Percentiles rank a stretch among this genome's conserved stretches.
These are phyloP conservation scores for Emmonsiellopsis sp. DNA, from an alignment of 2,329 filamentous ascomycete genomes.

Conservation along the genomic window DNA sequence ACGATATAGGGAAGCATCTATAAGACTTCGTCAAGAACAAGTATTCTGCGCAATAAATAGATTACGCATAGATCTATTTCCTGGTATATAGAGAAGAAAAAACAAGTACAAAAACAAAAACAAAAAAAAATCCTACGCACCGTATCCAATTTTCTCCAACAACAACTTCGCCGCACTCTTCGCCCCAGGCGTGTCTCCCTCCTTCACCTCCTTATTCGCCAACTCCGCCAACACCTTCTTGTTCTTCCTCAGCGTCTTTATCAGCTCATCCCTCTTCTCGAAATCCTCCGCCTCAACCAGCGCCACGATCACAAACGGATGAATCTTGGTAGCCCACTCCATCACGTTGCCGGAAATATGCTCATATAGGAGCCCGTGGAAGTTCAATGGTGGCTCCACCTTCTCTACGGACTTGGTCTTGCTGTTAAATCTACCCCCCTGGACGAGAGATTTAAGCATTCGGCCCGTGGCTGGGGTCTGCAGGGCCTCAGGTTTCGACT, in stretches of 20 bases:
- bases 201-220: conserved; percentile 47
- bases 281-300: conserved; percentile 70
- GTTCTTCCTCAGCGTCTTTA: conserved; percentile 62
- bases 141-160: conserved; percentile 24
- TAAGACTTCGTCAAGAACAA: too few species aligned
- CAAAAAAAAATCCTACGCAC: background rate
- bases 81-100: background rate
- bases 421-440: conserved; percentile 78
- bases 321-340: conserved; percentile 76
- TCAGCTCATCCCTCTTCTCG: conserved; percentile 54
- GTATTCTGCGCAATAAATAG: too few species aligned
- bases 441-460: conserved; percentile 84
- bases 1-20: too few species aligned
- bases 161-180: conserved; percentile 41
- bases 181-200: conserved; percentile 29
- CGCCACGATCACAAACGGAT: conserved; percentile 77
- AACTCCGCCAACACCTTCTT: conserved; percentile 56
- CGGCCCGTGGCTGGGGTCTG: conserved; percentile 60
- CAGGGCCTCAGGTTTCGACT: conserved; percentile 44
- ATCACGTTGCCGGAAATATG: conserved; percentile 64
- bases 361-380: conserved; percentile 73
- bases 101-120: background rate
- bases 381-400: conserved; percentile 67
- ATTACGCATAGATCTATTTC: too few species aligned
- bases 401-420: conserved; percentile 60